A percentile compares a stretch with the other conserved stretches of the same genome.
Evolutionary conservation across 192 early-diverging fungal species (phyloP).

Genomic region (Anaeromyces robustus): DNA sequence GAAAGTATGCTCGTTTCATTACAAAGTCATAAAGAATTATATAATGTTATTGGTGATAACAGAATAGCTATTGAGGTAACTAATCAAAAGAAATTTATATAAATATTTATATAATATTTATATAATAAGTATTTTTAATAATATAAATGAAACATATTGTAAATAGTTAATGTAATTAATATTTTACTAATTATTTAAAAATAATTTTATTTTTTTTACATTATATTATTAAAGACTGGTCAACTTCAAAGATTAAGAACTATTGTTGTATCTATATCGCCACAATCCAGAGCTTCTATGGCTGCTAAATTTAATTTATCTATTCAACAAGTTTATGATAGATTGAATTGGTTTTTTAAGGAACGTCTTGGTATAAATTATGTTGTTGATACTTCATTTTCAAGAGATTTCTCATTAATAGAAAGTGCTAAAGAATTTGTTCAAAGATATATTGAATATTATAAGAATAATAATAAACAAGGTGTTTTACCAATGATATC

Average conservation of each 20-base stretch:
- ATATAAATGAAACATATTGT: no score
- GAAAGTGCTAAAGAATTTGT: slow-evolving; percentile 85
- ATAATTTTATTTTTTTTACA: no score
- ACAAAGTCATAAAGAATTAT: slow-evolving; percentile 85
- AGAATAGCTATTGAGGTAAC: slow-evolving; percentile 13
- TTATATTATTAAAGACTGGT: neutral
- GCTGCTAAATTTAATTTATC: slow-evolving; percentile 68
- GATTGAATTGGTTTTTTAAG: slow-evolving; percentile 62
- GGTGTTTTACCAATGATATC: slow-evolving; percentile 30
- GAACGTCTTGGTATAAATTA: slow-evolving; percentile 56
- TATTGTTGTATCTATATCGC: slow-evolving; percentile 76
- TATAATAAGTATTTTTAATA: slow-evolving; percentile 1
- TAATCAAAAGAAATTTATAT: neutral
- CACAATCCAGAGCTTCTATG: slow-evolving; percentile 79
- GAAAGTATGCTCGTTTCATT: slow-evolving; percentile 83
- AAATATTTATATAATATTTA: neutral
- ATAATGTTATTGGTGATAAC: slow-evolving; percentile 45
- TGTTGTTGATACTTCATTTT: slow-evolving; percentile 80
- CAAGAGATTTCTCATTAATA: slow-evolving; percentile 70
- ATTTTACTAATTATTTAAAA: no score
- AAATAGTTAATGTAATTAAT: no score
- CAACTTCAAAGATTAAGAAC: slow-evolving; percentile 21
- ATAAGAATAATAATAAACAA: slow-evolving; percentile 6
- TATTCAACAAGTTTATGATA: slow-evolving; percentile 46
- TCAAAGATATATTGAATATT: slow-evolving; percentile 28